Evolutionary conservation across 148 eudicot genomes (phyloP).

Genomic region (Silene latifolia): DNA sequence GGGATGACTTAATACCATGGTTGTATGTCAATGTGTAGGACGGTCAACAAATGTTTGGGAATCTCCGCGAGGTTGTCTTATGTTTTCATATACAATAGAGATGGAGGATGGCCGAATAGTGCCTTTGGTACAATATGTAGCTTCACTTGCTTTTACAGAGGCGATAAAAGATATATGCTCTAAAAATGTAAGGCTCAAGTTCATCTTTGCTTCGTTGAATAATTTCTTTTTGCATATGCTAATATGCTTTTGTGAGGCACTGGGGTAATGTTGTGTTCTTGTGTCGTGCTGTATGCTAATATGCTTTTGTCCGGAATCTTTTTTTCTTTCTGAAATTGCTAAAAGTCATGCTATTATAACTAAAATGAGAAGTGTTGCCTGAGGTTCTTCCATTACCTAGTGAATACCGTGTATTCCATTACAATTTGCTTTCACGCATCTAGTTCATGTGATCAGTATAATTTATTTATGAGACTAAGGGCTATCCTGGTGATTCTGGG

Average conservation of each 20-base stretch:
- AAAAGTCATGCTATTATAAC: neutral
- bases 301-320: neutral
- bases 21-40: constrained; percentile 42
- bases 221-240: neutral
- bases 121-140: constrained; percentile 81
- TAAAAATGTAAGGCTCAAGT: constrained; percentile 15
- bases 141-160: constrained; percentile 81
- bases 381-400: neutral
- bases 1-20: neutral
- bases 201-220: neutral
- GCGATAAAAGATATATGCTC: constrained; percentile 65
- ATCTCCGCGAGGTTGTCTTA: constrained; percentile 75
- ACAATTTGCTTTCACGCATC: neutral
- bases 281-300: too few relatives aligned
- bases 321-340: neutral
- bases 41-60: constrained; percentile 83
- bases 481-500: too few relatives aligned
- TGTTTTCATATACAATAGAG: constrained; percentile 74
- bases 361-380: neutral
- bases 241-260: too few relatives aligned
- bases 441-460: neutral
- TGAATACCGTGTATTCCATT: neutral
- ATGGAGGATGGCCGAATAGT: constrained; percentile 89
- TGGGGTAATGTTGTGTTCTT: too few relatives aligned
- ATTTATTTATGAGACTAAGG: neutral